Base-by-base conservation (phyloP, 306 rosid genomes). In the Medicago lupulina region DNA sequence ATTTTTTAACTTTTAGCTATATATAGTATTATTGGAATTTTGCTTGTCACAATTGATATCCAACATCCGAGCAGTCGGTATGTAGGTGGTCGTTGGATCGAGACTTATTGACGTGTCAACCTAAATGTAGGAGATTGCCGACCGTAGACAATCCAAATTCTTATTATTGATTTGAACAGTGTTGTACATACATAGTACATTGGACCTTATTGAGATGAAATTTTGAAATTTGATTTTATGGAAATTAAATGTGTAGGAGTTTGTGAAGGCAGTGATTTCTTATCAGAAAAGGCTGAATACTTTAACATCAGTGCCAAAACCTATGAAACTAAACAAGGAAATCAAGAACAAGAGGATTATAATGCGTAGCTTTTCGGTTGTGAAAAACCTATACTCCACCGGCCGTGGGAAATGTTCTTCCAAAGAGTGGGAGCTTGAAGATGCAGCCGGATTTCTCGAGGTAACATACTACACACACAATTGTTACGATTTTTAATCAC, bases 221-320 rank as follows among this genome's bases (percentile, higher is more conserved):
- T 53, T 14, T 17, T 76, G 17, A 19, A 15, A 36, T 9, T 46
- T 6, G 16, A 31, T 55, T 43, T 36, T 14, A 6, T 43, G 67
- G 36, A 71, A 67, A 46, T 7, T 77, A 50, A 58, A 58, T 58
- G 15, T 60, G 73, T 83, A 93, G 96, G 97, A 94, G 81, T 94
- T 94, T 87, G 96, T 88, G 5, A 94, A 91, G 87, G 91, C 98
- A n/a, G 97, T 88, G 10, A 75, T 87, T 46, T 90, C 89, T 34
- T 94, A 90, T 78, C 88, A 91, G 74, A 92, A 90, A 78, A 94
- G 57, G 80, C 21, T 87, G 53, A 87, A 81, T 68, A 78, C 55
- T 28, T 73, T 71, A 63, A 74, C 85, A 13, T 67, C 69, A 2
- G 75, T 81, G 18, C 81, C 86, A 66, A 84, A 73, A 78, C 53